Conservation (phyloP, 441 rosid species). For the Gossypium aridum region DNA sequence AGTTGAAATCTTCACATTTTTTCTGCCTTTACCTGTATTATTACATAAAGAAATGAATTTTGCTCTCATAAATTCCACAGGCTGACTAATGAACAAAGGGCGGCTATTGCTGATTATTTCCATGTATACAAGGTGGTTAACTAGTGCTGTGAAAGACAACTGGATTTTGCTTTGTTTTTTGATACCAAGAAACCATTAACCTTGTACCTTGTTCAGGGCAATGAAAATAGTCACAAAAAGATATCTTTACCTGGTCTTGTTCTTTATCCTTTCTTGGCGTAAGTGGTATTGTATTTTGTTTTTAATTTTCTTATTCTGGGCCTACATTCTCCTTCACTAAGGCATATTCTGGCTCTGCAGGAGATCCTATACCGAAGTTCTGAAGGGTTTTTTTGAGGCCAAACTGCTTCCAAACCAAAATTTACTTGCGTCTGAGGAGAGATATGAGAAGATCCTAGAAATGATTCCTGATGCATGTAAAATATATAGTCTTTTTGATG, state of each 20-base stretch:
- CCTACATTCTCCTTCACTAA: conserved; percentile 16
- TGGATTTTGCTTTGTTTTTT: background rate
- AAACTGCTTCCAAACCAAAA: conserved; percentile 60
- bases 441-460: conserved; percentile 76
- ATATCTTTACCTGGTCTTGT: conserved; percentile 58
- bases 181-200: background rate
- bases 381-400: conserved; percentile 64
- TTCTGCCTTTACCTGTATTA: background rate
- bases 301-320: conserved; percentile 7
- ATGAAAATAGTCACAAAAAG: conserved; percentile 69
- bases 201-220: conserved; percentile 48
- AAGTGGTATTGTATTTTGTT: conserved; percentile 25
- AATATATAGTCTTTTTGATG: conserved; percentile 11
- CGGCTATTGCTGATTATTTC: conserved; percentile 83
- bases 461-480: conserved; percentile 78
- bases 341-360: conserved; percentile 32
- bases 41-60: conserved; percentile 8
- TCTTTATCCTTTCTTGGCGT: conserved; percentile 92
- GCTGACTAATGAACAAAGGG: conserved; percentile 85
- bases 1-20: background rate
- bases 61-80: conserved; percentile 30
- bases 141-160: background rate
- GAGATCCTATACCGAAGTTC: conserved; percentile 79
- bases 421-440: conserved; percentile 65
- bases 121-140: conserved; percentile 66